A percentile compares a stretch with the other conserved stretches of the same genome.
Evolutionary conservation across 805 yeast genomes (phyloP).

Genomic region (Phaffomyces thermotolerans): DNA sequence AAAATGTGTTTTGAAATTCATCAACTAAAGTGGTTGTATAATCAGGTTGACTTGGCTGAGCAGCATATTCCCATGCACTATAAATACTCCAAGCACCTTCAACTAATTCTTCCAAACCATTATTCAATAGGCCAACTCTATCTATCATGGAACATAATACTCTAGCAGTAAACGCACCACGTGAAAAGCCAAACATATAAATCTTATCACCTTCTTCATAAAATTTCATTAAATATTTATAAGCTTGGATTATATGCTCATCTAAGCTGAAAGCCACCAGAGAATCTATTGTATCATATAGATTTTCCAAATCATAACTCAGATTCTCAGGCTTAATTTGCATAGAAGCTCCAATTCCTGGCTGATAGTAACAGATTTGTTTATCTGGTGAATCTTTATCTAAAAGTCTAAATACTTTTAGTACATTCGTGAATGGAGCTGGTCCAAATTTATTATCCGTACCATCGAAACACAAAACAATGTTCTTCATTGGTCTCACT

Average conservation of each 20-base stretch:
- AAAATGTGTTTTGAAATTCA: conserved; percentile 50
- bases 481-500: conserved; percentile 27
- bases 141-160: conserved; percentile 61
- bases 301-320: conserved; percentile 13
- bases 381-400: conserved; percentile 33
- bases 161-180: conserved; percentile 64
- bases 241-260: conserved; percentile 51
- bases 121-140: conserved; percentile 49
- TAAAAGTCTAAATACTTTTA: conserved; percentile 45
- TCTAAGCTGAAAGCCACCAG: conserved; percentile 49
- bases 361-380: conserved; percentile 59
- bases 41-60: conserved; percentile 44
- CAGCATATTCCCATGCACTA: conserved; percentile 50
- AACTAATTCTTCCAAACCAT: conserved; percentile 49
- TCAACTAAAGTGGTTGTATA: conserved; percentile 38
- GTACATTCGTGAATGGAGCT: conserved; percentile 45
- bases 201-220: conserved; percentile 45
- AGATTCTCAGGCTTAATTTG: conserved; percentile 28
- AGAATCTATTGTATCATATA: conserved; percentile 31
- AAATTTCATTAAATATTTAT: conserved; percentile 41
- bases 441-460: conserved; percentile 54
- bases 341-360: conserved; percentile 56
- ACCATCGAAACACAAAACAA: conserved; percentile 57
- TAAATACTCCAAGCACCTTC: conserved; percentile 59
- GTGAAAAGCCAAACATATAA: conserved; percentile 50